Percentiles rank a stretch among this genome's conserved stretches.
These are phyloP conservation scores for Megacollybia marginata DNA, from an alignment of 768 basidiomycete species.

Conservation along the genomic window DNA sequence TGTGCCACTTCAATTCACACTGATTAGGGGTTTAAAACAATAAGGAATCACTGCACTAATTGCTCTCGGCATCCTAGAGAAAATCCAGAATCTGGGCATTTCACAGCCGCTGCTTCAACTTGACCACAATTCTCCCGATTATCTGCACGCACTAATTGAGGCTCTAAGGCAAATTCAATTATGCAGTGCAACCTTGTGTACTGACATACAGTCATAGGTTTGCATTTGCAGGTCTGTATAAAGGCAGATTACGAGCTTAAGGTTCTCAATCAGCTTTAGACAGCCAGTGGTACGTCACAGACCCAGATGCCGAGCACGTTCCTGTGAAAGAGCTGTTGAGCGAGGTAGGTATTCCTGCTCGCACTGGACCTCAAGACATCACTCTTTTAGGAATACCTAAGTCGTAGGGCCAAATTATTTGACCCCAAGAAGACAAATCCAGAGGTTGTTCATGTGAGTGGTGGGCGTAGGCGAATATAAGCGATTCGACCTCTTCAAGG, in stretches of 20 bases:
- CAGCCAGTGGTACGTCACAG: conserved; percentile 85
- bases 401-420: conserved; percentile 73
- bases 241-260: not conserved
- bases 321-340: conserved; percentile 81
- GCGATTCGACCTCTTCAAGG: conserved; percentile 33
- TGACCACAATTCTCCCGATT: conserved; percentile 88
- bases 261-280: conserved; percentile 36
- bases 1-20: conserved; percentile 3
- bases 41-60: conserved; percentile 85
- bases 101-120: conserved; percentile 64
- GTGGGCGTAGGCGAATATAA: not conserved
- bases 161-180: conserved; percentile 54
- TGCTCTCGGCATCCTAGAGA: conserved; percentile 89
- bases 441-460: conserved; percentile 55
- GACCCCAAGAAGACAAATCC: conserved; percentile 60
- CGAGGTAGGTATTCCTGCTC: conserved; percentile 42
- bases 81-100: conserved; percentile 67
- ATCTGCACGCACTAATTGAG: conserved; percentile 83
- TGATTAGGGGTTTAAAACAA: not conserved
- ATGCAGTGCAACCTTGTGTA: not conserved
- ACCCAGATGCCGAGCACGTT: conserved; percentile 71
- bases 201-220: conserved; percentile 26
- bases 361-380: conserved; percentile 1
- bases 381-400: conserved; percentile 65
- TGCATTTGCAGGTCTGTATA: conserved; percentile 61